Evolutionary conservation across 208 protist species (phyloP).

Genomic region (Wallacemonas collosoma): DNA sequence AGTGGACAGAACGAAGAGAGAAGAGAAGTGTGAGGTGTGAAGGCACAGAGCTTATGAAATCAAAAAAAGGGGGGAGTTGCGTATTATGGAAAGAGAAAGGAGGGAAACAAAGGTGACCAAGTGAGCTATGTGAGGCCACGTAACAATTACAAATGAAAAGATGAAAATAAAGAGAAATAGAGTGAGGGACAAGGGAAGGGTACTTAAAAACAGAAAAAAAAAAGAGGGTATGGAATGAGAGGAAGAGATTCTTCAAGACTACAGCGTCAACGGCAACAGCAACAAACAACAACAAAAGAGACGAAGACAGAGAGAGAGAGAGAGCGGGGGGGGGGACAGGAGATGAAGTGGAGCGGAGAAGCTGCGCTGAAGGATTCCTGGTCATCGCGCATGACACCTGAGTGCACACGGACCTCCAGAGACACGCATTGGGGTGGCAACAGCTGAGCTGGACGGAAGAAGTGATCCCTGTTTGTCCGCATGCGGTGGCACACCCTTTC

Average conservation of each 20-base stretch:
- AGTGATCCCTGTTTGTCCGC: too few species aligned
- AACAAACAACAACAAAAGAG: too few species aligned
- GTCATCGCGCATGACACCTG: too few species aligned
- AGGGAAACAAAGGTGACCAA: slow-evolving; percentile 19
- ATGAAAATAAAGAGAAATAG: slow-evolving; percentile 5
- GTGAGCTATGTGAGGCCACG: slow-evolving; percentile 7
- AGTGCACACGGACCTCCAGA: too few species aligned
- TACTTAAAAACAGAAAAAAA: slow-evolving; percentile 25
- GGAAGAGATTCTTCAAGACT: neutral
- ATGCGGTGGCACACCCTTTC: too few species aligned
- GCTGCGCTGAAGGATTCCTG: too few species aligned
- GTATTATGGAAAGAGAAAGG: slow-evolving; percentile 9
- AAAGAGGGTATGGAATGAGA: slow-evolving; percentile 8
- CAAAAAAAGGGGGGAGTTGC: neutral
- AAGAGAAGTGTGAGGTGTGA: neutral
- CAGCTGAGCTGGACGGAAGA: too few species aligned
- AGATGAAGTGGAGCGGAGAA: too few species aligned
- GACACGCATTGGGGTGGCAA: too few species aligned
- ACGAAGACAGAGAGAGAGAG: too few species aligned
- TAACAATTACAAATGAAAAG: slow-evolving; percentile 6
- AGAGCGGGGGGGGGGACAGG: too few species aligned
- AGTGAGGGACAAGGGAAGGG: slow-evolving; percentile 4
- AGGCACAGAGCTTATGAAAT: slow-evolving; percentile 3
- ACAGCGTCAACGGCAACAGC: neutral
- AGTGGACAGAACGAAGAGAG: neutral